Evolutionary conservation across 2,329 filamentous ascomycete species (phyloP), one percentile per base, ranked within the genome.

Genomic region (Colletotrichum siamense): DNA sequence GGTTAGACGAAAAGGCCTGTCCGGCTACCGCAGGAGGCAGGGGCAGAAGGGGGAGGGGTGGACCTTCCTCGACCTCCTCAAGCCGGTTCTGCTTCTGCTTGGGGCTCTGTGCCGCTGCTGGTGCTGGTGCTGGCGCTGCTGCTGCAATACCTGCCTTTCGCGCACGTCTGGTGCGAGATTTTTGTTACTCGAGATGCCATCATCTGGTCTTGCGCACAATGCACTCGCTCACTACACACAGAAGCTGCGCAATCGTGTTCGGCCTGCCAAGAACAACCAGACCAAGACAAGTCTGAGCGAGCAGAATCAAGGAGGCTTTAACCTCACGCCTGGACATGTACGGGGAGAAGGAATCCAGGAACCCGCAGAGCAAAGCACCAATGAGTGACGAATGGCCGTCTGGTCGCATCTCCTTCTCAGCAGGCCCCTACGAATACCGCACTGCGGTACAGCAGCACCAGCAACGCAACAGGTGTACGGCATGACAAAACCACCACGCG

Each of bases 401-500:
- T 24, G 26, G 22, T 57, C n/a, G 10, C 28, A 52, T 52, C 44
- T 52, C 12, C 16, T 52, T 52, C 44, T 52, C 44, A 52, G 44
- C n/a, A 36, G 13, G 70, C 18, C 32, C 32, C 49, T 55, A n/a
- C 44, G 44, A 13, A 12, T 52, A 22, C 44, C 44, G 44, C 44
- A 49, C 39, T 49, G 44, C 18, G 39, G 16, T n/a, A 5, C 39
- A 49, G 39, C 39, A 49, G 18, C 44, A 49, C 6, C 44, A 49
- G n/a, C 28, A 55, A 26, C n/a, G 44, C 44, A 49, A 22, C 10
- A 52, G n/a, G n/a, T 22, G 32, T 34, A 49, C 39, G 18, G 26
- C 70, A 61, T 69, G 70, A 73, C 70, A 69, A 67, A 73, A 64
- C 24, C 30, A 69, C 66, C 72, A 44, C 59, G 67, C 72, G 72